Conservation (phyloP, 345 rosid species). For the Acer negundo region DNA sequence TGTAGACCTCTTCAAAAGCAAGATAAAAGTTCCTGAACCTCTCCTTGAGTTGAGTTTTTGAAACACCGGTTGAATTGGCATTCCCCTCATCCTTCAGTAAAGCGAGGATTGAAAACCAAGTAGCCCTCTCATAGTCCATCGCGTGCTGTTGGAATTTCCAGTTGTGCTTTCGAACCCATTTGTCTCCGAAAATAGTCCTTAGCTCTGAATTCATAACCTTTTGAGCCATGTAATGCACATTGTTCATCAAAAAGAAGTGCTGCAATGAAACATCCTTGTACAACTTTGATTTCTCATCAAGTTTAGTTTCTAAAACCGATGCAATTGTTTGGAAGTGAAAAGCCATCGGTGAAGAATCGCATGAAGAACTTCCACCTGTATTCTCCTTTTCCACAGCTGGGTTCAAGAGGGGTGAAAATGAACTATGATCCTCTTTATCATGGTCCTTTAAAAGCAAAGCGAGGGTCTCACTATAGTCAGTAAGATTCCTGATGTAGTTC, state of each 20-base stretch:
- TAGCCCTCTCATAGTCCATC: slow-evolving; percentile 65
- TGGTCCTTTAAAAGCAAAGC: slow-evolving; percentile 59
- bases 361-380: slow-evolving; percentile 28
- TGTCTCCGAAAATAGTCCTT: slow-evolving; percentile 60
- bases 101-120: slow-evolving; percentile 72
- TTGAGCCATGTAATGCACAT: slow-evolving; percentile 82
- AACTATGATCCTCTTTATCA: slow-evolving; percentile 33
- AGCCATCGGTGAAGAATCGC: slow-evolving; percentile 40
- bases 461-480: slow-evolving; percentile 65
- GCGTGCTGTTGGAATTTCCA: slow-evolving; percentile 83
- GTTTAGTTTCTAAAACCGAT: slow-evolving; percentile 68
- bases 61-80: slow-evolving; percentile 39
- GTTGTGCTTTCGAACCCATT: slow-evolving; percentile 78
- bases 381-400: slow-evolving; percentile 44
- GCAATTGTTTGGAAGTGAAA: slow-evolving; percentile 57
- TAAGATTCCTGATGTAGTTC: slow-evolving; percentile 70
- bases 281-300: slow-evolving; percentile 61
- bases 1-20: slow-evolving; percentile 85
- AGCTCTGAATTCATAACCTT: slow-evolving; percentile 76
- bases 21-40: slow-evolving; percentile 57
- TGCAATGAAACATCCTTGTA: slow-evolving; percentile 65
- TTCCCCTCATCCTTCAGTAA: slow-evolving; percentile 67
- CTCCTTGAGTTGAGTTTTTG: slow-evolving; percentile 61
- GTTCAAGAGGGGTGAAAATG: slow-evolving; percentile 39
- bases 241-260: slow-evolving; percentile 86